These are phyloP conservation scores for Grosmannia serpens DNA, from an alignment of 2,329 filamentous ascomycete genomes.

Conservation along the genomic window DNA sequence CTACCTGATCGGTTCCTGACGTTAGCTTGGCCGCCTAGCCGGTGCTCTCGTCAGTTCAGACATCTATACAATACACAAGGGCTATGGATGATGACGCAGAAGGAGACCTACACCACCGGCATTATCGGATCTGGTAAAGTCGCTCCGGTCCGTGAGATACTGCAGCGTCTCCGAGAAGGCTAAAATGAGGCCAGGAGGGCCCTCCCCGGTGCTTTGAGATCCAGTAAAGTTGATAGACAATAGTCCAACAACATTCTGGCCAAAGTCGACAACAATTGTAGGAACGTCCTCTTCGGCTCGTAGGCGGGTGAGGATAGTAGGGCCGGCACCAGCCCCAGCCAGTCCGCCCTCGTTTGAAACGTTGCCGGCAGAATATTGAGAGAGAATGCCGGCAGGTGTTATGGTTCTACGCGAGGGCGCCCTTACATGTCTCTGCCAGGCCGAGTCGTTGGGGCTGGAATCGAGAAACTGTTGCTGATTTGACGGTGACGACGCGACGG, in stretches of 20 bases:
- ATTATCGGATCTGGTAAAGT: constrained; percentile 36
- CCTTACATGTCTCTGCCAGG: constrained; percentile 29
- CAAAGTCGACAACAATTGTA: constrained; percentile 36
- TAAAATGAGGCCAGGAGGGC: constrained; percentile 28
- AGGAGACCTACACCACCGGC: constrained; percentile 1
- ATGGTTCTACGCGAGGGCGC: constrained; percentile 22
- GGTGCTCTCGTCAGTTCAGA: not conserved
- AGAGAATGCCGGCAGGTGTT: constrained; percentile 18
- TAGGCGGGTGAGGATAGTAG: constrained; percentile 22
- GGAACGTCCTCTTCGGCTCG: constrained; percentile 17
- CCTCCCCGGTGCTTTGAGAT: constrained; percentile 13
- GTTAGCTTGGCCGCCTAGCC: constrained; percentile 22
- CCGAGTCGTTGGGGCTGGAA: constrained; percentile 7
- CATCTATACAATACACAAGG: not conserved
- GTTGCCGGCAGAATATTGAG: constrained; percentile 21
- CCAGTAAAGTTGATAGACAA: constrained; percentile 30
- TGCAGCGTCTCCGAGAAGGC: constrained; percentile 37
- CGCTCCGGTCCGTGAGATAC: constrained; percentile 30
- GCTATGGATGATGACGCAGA: not conserved
- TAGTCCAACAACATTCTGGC: constrained; percentile 33
- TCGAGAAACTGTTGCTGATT: constrained; percentile 7
- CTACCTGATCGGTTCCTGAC: constrained; percentile 35
- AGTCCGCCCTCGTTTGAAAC: constrained; percentile 27
- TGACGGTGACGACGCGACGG: not conserved
- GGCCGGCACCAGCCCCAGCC: constrained; percentile 12